Base-by-base conservation (phyloP, 164 flowering plant species). In the Chimonanthus salicifolius region DNA sequence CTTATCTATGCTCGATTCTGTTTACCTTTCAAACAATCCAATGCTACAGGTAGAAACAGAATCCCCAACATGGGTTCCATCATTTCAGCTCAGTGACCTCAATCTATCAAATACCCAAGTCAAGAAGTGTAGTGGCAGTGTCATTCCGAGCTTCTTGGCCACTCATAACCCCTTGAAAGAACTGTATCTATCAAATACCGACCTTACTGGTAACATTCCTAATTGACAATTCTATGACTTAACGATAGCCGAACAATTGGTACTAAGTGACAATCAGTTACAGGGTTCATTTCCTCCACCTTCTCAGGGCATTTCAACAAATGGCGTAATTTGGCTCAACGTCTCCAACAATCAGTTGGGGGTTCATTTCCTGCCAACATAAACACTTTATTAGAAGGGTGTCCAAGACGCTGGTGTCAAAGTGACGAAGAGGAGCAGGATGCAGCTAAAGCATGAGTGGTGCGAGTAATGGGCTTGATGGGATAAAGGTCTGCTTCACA, bases 331-430 rank as follows among this genome's bases (percentile, higher is more conserved):
- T 2, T 1, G 6, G 45, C 47, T 66, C 45, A 48, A 66, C 33
- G 5, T 66, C 48, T 66, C 65, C 33, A 11, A 66, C 68, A 66
- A 66, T 33, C 46, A 13, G 2, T 8, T 66, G 62, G 3, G 16
- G 71, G 76, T 2, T 5, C 18, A 5, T 47, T 68, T 47, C 76
- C 71, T n/a, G 2, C 66, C 8, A 60, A 68, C 8, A 46, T 74
- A 1, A 72, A 58, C 7, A 3, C 4, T 9, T 18, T 58, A n/a
- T n/a, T n/a, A n/a, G n/a, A n/a, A n/a, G n/a, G n/a, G n/a, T n/a
- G n/a, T n/a, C n/a, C n/a, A n/a, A n/a, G n/a, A n/a, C n/a, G n/a
- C n/a, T n/a, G n/a, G n/a, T n/a, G n/a, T n/a, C n/a, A n/a, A n/a
- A n/a, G n/a, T n/a, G n/a, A n/a, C n/a, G n/a, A n/a, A n/a, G n/a